Base-by-base conservation (phyloP, 352 stramenopile genomes). In the Phytophthora cactorum region DNA sequence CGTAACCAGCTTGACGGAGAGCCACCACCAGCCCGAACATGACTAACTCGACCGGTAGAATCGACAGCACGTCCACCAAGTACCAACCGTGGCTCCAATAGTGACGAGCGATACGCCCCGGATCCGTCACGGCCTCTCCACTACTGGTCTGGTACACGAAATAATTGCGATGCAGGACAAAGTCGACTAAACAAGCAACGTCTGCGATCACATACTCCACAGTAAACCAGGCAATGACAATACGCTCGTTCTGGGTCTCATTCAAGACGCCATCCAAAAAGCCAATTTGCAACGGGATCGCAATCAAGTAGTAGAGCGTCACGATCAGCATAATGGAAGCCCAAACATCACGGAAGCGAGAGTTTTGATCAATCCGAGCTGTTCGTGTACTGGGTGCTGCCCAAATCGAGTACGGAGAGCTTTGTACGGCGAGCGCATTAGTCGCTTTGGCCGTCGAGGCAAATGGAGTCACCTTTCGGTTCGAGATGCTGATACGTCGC, bases 171-270 rank as follows among this genome's bases (percentile, higher is more conserved):
- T 88, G 74, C 38, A 93, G 70, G 14, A 86, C 52, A 12, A 92
- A 84, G 59, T 93, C 84, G 22, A 81, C 29, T 4, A 88, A 29
- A 44, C 79, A 89, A 2, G 76, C 39, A 6, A 68, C 10, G 49
- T 95, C 84, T 0, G 70, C 59, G 39, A 90, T 28, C 28, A 82
- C 11, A 59, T 86, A 89, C 59, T 95, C 86, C 17, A 86, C 3
- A 1, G 60, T 52, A 46, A 88, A 90, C 67, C 72, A 88, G 1
- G 66, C 1, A 27, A 74, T 45, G 22, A 92, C 64, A 1, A 74
- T 8, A 1, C 32, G 6, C 28, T 66, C 52, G 38, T 79, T 70
- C 1, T 29, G 47, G 0, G 57, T 55, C 28, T 79, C 61, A 29
- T 81, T 84, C 44, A 91, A 62, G 59, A 78, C 60, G 9, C 77